Evolutionary conservation across 2,329 filamentous ascomycete species (phyloP), one percentile per base, ranked within the genome.

Genomic region (Gaeumannomyces tritici): DNA sequence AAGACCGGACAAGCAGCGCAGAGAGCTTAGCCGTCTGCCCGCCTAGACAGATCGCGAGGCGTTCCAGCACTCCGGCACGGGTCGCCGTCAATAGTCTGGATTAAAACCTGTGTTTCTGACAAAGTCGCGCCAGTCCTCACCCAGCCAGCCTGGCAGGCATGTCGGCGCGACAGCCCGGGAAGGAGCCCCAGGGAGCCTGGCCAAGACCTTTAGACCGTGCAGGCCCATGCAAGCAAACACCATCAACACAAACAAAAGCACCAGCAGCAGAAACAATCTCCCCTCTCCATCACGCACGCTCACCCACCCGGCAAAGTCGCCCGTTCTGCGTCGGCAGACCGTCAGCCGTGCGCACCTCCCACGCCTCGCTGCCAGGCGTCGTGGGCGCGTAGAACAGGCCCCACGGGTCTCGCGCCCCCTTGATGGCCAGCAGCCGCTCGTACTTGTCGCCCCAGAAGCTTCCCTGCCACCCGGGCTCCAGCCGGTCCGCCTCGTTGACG

Each of bases 281-380:
- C 29, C 28, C 13, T 58, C 15, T 28, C 21, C 42, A 29, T 24
- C 29, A 27, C 26, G 24, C 51, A 33, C 24, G 42, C 26, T 24
- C 51, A 33, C 24, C 62, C 54, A 63, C 62, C 21, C 63, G 64
- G 63, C 68, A 70, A 18, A 70, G 58, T 60, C 57, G 61, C 18
- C 69, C 69, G 31, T 71, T 67, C 62, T 70, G 69, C 61, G 67
- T 69, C 28, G 65, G 65, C 67, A 78, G 66, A 55, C 73, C 72
- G 18, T 74, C 75, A 33, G 67, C 63, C 13, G 66, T 70, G 5
- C 69, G 68, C 8, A 77, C 72, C 26, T 62, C 66, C 77, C 78
- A 80, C 12, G 64, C 68, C 54, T 79, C 77, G 65, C 74, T 77
- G 0, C 76, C 78, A 28, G 79, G 75, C 15, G 70, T 73, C 4